A percentile compares a stretch with the other conserved stretches of the same genome.
Evolutionary conservation across 192 early-diverging fungal species (phyloP).

Genomic region (Podila clonocystis): DNA sequence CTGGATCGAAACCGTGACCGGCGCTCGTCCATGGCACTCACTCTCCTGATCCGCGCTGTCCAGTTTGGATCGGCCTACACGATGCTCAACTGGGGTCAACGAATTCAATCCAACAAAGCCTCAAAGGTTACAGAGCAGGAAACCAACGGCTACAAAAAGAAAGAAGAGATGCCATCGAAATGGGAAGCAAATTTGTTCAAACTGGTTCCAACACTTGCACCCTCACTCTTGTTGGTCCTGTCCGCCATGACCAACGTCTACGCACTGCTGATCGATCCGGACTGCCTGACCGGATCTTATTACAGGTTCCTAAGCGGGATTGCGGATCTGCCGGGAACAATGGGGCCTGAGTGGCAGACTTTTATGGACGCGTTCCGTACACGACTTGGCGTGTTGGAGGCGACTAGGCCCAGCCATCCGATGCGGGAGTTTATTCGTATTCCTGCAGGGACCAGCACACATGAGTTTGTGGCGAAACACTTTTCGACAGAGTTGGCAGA

Average conservation of each 20-base stretch:
- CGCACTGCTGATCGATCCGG: conserved; percentile 61
- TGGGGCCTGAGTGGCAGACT: conserved; percentile 53
- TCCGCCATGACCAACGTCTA: conserved; percentile 59
- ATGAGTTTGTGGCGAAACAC: conserved; percentile 60
- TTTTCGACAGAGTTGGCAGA: conserved; percentile 61
- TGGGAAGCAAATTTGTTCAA: conserved; percentile 61
- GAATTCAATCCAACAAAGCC: background rate
- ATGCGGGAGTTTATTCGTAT: conserved; percentile 38
- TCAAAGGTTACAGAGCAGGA: conserved; percentile 28
- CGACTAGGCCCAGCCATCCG: conserved; percentile 12
- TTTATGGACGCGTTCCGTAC: conserved; percentile 38
- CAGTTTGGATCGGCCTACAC: conserved; percentile 70
- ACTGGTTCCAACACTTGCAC: conserved; percentile 40
- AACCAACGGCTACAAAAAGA: conserved; percentile 9
- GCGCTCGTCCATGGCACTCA: conserved; percentile 71
- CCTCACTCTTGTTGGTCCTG: conserved; percentile 56
- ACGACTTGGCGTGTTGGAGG: conserved; percentile 18
- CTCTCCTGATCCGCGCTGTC: conserved; percentile 67
- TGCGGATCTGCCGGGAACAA: conserved; percentile 51
- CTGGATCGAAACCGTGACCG: conserved; percentile 69
- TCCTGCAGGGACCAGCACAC: conserved; percentile 59
- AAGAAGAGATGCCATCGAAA: no score
- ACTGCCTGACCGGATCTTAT: conserved; percentile 67
- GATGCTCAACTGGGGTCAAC: conserved; percentile 62
- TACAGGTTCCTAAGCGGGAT: conserved; percentile 61